These are phyloP conservation scores for Cyamopsis tetragonoloba DNA, from an alignment of 306 rosid genomes.

Conservation along the genomic window DNA sequence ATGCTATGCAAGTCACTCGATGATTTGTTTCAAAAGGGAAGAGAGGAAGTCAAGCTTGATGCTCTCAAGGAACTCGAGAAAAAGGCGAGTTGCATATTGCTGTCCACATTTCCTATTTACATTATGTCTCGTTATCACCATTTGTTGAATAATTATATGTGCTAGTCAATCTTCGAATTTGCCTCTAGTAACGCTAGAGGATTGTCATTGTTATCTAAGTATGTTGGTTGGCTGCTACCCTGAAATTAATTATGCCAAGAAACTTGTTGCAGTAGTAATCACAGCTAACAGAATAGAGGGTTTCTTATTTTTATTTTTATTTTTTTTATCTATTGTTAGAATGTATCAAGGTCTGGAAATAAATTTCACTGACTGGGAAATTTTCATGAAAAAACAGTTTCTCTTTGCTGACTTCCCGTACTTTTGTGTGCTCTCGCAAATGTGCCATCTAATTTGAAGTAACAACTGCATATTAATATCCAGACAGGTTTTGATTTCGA, in stretches of 20 bases:
- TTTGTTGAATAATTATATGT: too few relatives aligned
- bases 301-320: too few relatives aligned
- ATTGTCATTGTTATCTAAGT: background rate
- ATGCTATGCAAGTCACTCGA: slow-evolving; percentile 62
- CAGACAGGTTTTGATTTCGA: slow-evolving; percentile 79
- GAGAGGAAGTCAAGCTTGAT: slow-evolving; percentile 48
- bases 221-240: background rate
- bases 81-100: slow-evolving; percentile 48
- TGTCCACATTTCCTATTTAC: background rate
- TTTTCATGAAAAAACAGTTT: slow-evolving; percentile 15
- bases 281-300: too few relatives aligned
- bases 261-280: background rate
- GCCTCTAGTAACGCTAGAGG: background rate
- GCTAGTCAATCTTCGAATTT: background rate
- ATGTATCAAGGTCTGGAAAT: background rate
- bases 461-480: slow-evolving; percentile 33
- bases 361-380: slow-evolving; percentile 7
- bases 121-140: background rate
- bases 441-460: slow-evolving; percentile 2
- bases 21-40: slow-evolving; percentile 55
- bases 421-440: background rate
- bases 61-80: slow-evolving; percentile 53
- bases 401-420: slow-evolving; percentile 2
- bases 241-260: background rate
- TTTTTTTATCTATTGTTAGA: too few relatives aligned